phyloP scores from a whole-genome alignment of 2,329 filamentous ascomycete genomes.

The Penicillium palitans region DNA sequence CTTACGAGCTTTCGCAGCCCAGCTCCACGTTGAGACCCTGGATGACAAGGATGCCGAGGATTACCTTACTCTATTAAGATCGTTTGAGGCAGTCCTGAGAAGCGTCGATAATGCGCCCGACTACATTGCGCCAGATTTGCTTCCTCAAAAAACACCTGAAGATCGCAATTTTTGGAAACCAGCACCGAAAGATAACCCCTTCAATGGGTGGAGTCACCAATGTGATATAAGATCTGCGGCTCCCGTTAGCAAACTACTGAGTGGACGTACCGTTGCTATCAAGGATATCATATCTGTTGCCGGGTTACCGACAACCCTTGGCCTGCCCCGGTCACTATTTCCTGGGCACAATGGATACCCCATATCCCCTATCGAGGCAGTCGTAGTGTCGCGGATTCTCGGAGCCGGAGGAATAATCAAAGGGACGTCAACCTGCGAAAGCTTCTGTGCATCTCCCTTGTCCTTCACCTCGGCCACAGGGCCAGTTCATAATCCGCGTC shows the following conservation, averaged over 20 bases:
- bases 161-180: slow-evolving; percentile 25
- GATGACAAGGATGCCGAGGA: slow-evolving; percentile 6
- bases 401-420: slow-evolving; percentile 36
- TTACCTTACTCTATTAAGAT: slow-evolving; percentile 32
- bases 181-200: slow-evolving; percentile 29
- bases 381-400: slow-evolving; percentile 37
- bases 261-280: slow-evolving; percentile 34
- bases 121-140: slow-evolving; percentile 39
- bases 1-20: background rate
- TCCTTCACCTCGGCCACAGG: slow-evolving; percentile 41
- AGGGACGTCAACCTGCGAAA: slow-evolving; percentile 43
- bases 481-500: slow-evolving; percentile 40
- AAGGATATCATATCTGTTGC: slow-evolving; percentile 42
- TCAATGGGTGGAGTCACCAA: slow-evolving; percentile 49
- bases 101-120: slow-evolving; percentile 34
- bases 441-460: slow-evolving; percentile 40
- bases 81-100: slow-evolving; percentile 26
- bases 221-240: slow-evolving; percentile 31
- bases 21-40: background rate
- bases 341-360: slow-evolving; percentile 16
- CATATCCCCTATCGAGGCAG: slow-evolving; percentile 38
- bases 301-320: slow-evolving; percentile 39
- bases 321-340: slow-evolving; percentile 29
- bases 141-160: slow-evolving; percentile 29
- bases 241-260: slow-evolving; percentile 27